Base-by-base conservation (phyloP, 1,284 basidiomycete species). In the Cutaneotrichosporon mucoides region DNA sequence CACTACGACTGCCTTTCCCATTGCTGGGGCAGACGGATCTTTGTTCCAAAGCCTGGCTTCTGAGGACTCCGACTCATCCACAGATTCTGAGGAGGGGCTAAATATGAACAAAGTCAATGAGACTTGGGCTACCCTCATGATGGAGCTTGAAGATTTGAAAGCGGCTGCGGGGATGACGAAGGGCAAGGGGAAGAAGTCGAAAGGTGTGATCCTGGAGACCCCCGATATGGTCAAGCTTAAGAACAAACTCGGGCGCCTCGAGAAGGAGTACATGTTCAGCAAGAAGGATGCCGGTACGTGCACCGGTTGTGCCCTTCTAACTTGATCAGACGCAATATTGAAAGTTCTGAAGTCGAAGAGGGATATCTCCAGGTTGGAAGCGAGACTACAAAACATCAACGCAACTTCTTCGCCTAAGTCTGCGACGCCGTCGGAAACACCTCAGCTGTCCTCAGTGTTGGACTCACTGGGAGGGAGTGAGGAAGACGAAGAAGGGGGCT, bases 201-300 rank as follows among this genome's bases (percentile, higher is more conserved):
- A 62, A 76, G 70, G 59, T 37, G 69, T 68, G 34, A 68, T 67
- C 4, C 59, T 69, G 55, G 81, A 70, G 68, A 80, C 65, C 55
- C 76, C 62, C 66, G 73, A 82, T 66, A 77, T 83, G 56, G 73
- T 77, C 24, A 72, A 71, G 4, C 73, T 92, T 51, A 83, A 83
- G 24, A 77, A 81, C 57, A 83, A 81, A 45, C 79, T 92, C 36
- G 75, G 80, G 36, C 78, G 79, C 38, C 71, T 88, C 15, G 84
- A 85, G 72, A 80, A 81, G 49, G 84, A 88, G 68, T 90, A 92
- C 67, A 82, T 92, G 65, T 93, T 92, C 68, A 83, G 86, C 61
- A 80, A 84, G 64, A 83, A 82, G 59, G 87, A 89, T 59, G 90
- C 78, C 0, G 76, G 78, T 78, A 36, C 49, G 74, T 63, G 9